These are phyloP conservation scores for Arthroderma uncinatum DNA, from an alignment of 2,329 filamentous ascomycete species.

Conservation along the genomic window DNA sequence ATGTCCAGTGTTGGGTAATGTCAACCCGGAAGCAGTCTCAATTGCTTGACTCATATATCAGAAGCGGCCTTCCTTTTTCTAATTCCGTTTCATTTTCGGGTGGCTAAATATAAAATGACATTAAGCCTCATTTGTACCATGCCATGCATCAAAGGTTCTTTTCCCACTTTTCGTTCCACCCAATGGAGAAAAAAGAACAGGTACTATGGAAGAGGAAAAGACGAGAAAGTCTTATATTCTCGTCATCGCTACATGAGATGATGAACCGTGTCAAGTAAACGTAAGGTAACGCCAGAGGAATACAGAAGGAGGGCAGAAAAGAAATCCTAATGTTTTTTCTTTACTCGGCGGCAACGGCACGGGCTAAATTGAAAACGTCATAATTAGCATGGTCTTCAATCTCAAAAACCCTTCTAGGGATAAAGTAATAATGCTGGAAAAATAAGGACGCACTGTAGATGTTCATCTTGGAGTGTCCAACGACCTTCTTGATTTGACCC, in stretches of 20 bases:
- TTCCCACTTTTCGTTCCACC: background rate
- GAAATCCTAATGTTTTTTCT: conserved; percentile 25
- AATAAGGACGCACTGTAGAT: conserved; percentile 73
- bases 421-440: background rate
- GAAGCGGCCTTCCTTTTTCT: background rate
- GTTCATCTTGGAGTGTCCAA: conserved; percentile 91
- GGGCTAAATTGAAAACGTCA: conserved; percentile 22
- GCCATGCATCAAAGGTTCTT: background rate
- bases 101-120: conserved; percentile 3
- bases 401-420: too few species aligned
- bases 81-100: conserved; percentile 3
- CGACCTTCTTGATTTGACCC: conserved; percentile 96
- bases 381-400: background rate
- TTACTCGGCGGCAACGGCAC: conserved; percentile 34
- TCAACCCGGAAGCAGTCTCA: background rate
- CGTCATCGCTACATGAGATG: conserved; percentile 6
- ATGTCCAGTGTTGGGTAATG: background rate
- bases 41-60: background rate
- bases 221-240: conserved; percentile 4
- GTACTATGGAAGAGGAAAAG: background rate
- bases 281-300: conserved; percentile 21
- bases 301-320: conserved; percentile 19
- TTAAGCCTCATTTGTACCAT: conserved; percentile 2
- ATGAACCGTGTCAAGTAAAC: conserved; percentile 8
- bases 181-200: background rate